Evolutionary conservation across 768 basidiomycete species (phyloP), one percentile per base, ranked within the genome.

Genomic region (Phanerochaete carnosa): DNA sequence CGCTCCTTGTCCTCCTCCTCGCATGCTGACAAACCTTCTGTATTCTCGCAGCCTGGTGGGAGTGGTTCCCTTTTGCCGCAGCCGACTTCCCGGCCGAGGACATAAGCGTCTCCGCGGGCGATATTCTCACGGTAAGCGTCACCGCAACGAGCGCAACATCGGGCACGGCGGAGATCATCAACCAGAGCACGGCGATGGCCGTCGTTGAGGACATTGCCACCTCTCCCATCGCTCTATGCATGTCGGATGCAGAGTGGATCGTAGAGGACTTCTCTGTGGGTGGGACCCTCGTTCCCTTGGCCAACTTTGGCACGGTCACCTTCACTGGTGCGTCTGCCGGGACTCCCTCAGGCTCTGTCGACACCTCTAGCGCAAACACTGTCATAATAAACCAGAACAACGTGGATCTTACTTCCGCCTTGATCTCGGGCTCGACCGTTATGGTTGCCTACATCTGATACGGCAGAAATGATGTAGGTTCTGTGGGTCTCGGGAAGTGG

Each of bases 221-320:
- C 43, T 60, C 67, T 23, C 57, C 62, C 49, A n/a, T n/a, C n/a
- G 58, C 68, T 29, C 69, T 74, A 47, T 74, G 73, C 67, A 63
- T 69, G 62, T 55, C 70, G 67, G 71, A 75, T 30, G 50, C 50
- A 16, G 50, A 52, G 50, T 52, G 50, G 50, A 52, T 52, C 28
- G 50, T 52, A 8, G 50, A 52, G 50, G 50, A 52, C 28, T 52
- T 52, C 50, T 25, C 2, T 8, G 23, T 16, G 25, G 50, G 63
- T 57, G 35, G 54, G 50, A 47, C 51, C 28, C 70, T 68, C 55
- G 75, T 76, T 16, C 72, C 73, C n/a, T 70, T 77, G 54, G 72
- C 75, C 43, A 71, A 75, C 72, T 77, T 73, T 43, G 73, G 73
- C 63, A 72, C 72, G 29, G 73, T 76, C 62, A 72, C 67, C 30